Evolutionary conservation across 2,329 filamentous ascomycete species (phyloP).

Genomic region (Neofusicoccum kwambonambiense): DNA sequence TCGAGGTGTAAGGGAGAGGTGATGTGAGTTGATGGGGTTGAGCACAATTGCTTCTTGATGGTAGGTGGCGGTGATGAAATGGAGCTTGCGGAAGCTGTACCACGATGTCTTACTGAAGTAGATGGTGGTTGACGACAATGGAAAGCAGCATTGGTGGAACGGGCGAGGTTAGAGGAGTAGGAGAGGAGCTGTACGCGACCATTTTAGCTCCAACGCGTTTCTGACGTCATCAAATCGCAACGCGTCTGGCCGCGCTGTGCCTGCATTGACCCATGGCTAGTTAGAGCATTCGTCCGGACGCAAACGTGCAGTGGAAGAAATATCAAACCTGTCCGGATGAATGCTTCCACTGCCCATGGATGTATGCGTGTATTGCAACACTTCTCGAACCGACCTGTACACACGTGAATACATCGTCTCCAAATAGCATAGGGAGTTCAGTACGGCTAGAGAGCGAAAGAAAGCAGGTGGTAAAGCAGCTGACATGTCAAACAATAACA

Average conservation of each 20-base stretch:
- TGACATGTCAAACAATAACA: too few relatives aligned
- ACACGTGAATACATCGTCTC: too few relatives aligned
- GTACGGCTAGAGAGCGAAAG: too few relatives aligned
- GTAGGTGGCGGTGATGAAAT: not conserved
- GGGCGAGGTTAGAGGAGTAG: not conserved
- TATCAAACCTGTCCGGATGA: too few relatives aligned
- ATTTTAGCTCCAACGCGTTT: conserved; percentile 10
- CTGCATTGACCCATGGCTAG: too few relatives aligned
- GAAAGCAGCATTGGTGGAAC: not conserved
- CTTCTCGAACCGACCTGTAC: too few relatives aligned
- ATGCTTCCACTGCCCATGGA: too few relatives aligned
- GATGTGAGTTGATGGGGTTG: not conserved
- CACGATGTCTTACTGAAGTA: not conserved
- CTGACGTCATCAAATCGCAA: conserved; percentile 17
- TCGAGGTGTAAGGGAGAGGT: not conserved
- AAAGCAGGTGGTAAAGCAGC: too few relatives aligned
- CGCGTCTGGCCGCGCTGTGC: not conserved
- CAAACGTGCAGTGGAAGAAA: too few relatives aligned
- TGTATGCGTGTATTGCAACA: too few relatives aligned
- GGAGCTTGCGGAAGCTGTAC: conserved; percentile 2
- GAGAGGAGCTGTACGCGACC: conserved; percentile 13
- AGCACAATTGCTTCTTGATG: not conserved
- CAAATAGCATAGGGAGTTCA: too few relatives aligned
- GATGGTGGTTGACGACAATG: not conserved
- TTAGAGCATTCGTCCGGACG: too few relatives aligned